Evolutionary conservation across 306 rosid genomes (phyloP).

Genomic region (Gastrolobium villosum): DNA sequence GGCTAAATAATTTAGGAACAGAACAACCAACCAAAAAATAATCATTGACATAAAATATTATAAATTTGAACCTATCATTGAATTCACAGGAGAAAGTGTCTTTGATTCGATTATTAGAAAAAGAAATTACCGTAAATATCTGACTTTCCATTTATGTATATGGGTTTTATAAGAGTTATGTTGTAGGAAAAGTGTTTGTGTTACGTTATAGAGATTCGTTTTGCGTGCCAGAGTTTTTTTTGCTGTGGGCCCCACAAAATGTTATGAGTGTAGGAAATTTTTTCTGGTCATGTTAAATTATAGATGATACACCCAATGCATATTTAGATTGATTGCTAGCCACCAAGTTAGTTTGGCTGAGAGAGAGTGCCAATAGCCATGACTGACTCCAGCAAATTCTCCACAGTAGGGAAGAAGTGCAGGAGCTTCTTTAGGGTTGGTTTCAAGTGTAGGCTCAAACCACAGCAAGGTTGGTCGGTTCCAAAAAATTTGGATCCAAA

Average conservation of each 20-base stretch:
- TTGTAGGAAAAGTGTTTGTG: too few relatives aligned
- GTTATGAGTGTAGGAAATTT: too few relatives aligned
- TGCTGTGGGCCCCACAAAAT: too few relatives aligned
- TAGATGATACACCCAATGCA: too few relatives aligned
- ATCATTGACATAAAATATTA: too few relatives aligned
- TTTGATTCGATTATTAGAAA: background rate
- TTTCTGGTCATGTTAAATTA: too few relatives aligned
- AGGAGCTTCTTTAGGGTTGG: background rate
- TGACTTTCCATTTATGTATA: background rate
- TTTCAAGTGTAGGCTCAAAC: background rate
- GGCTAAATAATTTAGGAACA: background rate
- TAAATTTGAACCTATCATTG: background rate
- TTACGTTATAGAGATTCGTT: too few relatives aligned
- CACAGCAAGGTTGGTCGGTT: background rate
- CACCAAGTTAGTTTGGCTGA: background rate
- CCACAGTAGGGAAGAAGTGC: background rate
- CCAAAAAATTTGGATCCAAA: background rate
- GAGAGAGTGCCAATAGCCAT: background rate
- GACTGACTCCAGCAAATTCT: background rate
- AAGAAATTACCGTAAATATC: background rate
- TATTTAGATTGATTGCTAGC: background rate
- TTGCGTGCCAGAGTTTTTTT: too few relatives aligned
- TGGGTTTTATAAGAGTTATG: too few relatives aligned
- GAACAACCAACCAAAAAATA: background rate
- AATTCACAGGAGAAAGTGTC: background rate